Evolutionary conservation across 192 early-diverging fungal genomes (phyloP).

Genomic region (Jimgerdemannia flammicorona): DNA sequence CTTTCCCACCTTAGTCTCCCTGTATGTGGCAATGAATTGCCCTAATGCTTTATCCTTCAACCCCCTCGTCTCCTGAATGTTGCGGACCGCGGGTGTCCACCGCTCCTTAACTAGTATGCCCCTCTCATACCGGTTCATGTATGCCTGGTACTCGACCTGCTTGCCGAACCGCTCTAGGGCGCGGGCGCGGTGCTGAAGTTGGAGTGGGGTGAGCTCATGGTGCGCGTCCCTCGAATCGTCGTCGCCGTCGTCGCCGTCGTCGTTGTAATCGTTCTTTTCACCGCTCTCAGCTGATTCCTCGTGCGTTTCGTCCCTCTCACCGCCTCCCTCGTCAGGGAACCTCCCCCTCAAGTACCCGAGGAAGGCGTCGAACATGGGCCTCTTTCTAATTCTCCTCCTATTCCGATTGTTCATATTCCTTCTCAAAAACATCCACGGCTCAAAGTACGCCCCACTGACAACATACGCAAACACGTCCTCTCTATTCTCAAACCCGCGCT

Average conservation of each 20-base stretch:
- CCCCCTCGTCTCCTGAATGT: neutral
- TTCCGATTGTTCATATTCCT: too few species aligned
- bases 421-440: too few species aligned
- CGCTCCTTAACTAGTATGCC: neutral
- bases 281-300: too few species aligned
- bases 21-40: neutral
- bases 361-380: too few species aligned
- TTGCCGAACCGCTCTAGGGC: neutral
- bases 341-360: too few species aligned
- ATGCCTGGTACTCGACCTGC: neutral
- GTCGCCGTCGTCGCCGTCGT: neutral
- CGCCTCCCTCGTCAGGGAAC: neutral
- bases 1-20: neutral
- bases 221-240: neutral
- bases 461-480: too few species aligned
- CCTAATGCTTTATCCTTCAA: neutral
- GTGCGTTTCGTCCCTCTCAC: neutral
- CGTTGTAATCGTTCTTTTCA: neutral
- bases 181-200: neutral
- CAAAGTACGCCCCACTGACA: too few species aligned
- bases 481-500: too few species aligned
- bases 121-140: neutral
- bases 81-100: neutral
- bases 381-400: too few species aligned
- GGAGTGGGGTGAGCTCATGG: neutral